These are phyloP conservation scores for Arabis alpina DNA, from an alignment of 345 rosid genomes.

Conservation along the genomic window DNA sequence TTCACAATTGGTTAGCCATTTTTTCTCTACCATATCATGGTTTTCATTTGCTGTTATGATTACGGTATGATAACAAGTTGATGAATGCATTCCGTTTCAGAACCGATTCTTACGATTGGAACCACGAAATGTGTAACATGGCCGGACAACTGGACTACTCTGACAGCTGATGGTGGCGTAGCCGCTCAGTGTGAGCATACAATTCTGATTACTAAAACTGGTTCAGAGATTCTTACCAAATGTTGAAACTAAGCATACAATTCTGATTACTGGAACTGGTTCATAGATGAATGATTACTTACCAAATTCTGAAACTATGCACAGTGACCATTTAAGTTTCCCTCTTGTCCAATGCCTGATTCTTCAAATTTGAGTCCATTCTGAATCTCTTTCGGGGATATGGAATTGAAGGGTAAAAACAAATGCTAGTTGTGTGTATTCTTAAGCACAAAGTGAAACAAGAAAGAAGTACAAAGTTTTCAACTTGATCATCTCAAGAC, in stretches of 20 bases:
- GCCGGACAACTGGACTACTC: slow-evolving; percentile 95
- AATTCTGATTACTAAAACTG: slow-evolving; percentile 79
- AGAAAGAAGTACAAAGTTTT: no score
- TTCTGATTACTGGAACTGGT: slow-evolving; percentile 81
- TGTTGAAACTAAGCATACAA: slow-evolving; percentile 68
- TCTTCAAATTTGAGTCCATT: slow-evolving; percentile 57
- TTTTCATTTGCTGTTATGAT: not conserved
- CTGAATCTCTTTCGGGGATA: no score
- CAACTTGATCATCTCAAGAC: no score
- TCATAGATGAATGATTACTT: slow-evolving; percentile 69
- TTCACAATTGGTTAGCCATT: slow-evolving; percentile 75
- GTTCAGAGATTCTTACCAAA: slow-evolving; percentile 80
- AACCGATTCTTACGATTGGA: slow-evolving; percentile 83
- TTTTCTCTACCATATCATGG: not conserved
- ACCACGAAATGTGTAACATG: slow-evolving; percentile 72
- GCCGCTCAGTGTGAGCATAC: slow-evolving; percentile 94
- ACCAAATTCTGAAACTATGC: slow-evolving; percentile 57
- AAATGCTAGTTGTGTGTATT: no score
- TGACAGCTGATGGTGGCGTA: slow-evolving; percentile 76
- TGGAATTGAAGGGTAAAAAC: no score
- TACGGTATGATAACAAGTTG: not conserved
- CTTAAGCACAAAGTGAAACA: no score
- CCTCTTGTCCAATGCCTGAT: no score
- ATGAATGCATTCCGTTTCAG: slow-evolving; percentile 48
- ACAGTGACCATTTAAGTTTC: slow-evolving; percentile 67